phyloP scores from a whole-genome alignment of 2,329 filamentous ascomycete species.

The Aspergillus pseudonomiae region DNA sequence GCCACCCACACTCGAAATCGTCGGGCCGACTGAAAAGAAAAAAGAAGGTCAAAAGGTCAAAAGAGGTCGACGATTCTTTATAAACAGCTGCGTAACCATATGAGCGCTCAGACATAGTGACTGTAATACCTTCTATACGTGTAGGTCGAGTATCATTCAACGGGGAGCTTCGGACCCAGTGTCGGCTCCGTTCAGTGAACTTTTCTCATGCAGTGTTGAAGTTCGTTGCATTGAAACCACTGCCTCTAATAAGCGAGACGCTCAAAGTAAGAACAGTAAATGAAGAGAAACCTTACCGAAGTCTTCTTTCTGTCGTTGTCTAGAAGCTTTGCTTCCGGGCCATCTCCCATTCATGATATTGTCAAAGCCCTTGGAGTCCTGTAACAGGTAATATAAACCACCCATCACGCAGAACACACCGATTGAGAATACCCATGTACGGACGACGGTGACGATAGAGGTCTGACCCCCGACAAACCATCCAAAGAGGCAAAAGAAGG shows the following conservation, averaged over 20 bases:
- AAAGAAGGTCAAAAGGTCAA: neutral
- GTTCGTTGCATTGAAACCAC: slow-evolving; percentile 88
- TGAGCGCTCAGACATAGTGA: neutral
- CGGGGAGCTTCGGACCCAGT: slow-evolving; percentile 1
- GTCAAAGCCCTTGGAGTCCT: slow-evolving; percentile 80
- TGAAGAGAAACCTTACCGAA: slow-evolving; percentile 66
- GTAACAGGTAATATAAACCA: slow-evolving; percentile 77
- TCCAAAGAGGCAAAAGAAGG: slow-evolving; percentile 82
- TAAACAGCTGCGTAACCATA: neutral
- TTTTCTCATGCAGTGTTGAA: slow-evolving; percentile 90
- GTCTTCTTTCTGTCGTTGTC: slow-evolving; percentile 84
- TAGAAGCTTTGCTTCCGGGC: slow-evolving; percentile 72
- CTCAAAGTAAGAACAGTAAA: slow-evolving; percentile 3
- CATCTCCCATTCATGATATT: slow-evolving; percentile 93
- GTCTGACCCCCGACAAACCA: slow-evolving; percentile 74
- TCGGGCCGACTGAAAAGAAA: neutral
- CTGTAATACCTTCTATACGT: neutral
- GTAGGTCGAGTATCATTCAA: neutral
- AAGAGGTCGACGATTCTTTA: neutral
- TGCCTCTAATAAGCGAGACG: slow-evolving; percentile 56
- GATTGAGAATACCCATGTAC: slow-evolving; percentile 90
- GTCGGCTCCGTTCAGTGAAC: slow-evolving; percentile 13
- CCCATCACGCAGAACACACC: slow-evolving; percentile 85
- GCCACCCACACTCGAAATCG: neutral
- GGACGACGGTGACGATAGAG: slow-evolving; percentile 80